These are phyloP conservation scores for Miscanthus sacchariflorus DNA, from an alignment of 202 grass and related monocot genomes.

Conservation along the genomic window DNA sequence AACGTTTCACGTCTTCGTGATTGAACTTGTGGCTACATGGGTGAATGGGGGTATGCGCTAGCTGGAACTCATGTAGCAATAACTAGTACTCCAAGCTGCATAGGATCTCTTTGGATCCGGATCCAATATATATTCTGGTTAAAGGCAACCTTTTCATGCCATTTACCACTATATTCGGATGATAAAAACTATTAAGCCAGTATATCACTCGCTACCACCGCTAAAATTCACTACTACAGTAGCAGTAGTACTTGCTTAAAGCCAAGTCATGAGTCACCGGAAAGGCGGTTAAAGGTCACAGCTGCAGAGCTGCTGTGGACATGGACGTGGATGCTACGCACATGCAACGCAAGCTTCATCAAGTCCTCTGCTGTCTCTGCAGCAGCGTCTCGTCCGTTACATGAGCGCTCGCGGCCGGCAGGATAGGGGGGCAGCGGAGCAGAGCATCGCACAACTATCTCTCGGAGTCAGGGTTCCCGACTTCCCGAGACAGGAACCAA, in stretches of 20 bases:
- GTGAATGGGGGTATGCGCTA: neutral
- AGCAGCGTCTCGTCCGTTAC: neutral
- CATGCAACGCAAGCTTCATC: neutral
- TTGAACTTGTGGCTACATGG: neutral
- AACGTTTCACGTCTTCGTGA: neutral
- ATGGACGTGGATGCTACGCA: neutral
- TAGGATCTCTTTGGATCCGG: constrained; percentile 13
- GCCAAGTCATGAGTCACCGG: neutral
- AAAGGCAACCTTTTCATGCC: constrained; percentile 4
- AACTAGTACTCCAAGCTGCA: neutral
- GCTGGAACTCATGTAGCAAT: neutral
- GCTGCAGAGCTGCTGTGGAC: too few species aligned
- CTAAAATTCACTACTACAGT: neutral
- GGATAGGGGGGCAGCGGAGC: too few species aligned
- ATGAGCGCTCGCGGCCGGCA: neutral
- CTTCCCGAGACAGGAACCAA: too few species aligned
- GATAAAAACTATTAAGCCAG: constrained; percentile 9
- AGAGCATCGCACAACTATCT: too few species aligned
- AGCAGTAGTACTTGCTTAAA: constrained; percentile 13
- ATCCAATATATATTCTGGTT: neutral
- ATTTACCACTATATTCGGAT: neutral
- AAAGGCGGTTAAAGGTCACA: neutral
- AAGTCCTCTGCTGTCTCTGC: neutral
- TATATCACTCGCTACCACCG: neutral
- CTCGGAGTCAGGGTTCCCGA: neutral